Conservation (phyloP, 345 rosid genomes). For the Bruguiera sexangula region DNA sequence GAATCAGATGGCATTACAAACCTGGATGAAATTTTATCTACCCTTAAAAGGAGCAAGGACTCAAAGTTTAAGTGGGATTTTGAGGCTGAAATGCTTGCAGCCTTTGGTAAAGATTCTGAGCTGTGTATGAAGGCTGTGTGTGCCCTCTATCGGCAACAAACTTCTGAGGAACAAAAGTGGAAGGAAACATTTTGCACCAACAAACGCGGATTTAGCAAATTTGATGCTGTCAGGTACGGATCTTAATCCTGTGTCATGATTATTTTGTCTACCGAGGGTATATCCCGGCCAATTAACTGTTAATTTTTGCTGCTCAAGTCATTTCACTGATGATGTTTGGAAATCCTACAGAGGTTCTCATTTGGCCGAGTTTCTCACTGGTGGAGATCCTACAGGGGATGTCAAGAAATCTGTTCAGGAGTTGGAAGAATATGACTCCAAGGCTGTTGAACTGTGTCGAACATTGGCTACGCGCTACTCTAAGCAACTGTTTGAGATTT, state of each 20-base stretch:
- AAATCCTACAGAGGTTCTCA: constrained; percentile 44
- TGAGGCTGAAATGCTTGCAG: constrained; percentile 69
- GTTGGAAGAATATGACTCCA: constrained; percentile 32
- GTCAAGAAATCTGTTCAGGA: constrained; percentile 56
- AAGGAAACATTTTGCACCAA: constrained; percentile 42
- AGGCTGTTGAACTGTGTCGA: constrained; percentile 49
- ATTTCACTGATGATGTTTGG: background rate
- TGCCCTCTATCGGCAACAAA: constrained; percentile 64
- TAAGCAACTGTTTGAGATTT: constrained; percentile 68
- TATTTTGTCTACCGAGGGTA: background rate
- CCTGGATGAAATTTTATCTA: constrained; percentile 38
- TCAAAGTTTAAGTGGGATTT: constrained; percentile 42
- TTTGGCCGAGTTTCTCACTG: constrained; percentile 55
- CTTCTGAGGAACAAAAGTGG: constrained; percentile 44
- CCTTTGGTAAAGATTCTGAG: constrained; percentile 58
- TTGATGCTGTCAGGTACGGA: constrained; percentile 58
- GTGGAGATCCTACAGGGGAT: constrained; percentile 52
- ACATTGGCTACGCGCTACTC: constrained; percentile 50
- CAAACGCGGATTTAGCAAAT: constrained; percentile 62
- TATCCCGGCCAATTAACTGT: no score
- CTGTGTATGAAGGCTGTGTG: constrained; percentile 86
- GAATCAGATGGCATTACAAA: constrained; percentile 38
- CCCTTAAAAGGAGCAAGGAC: constrained; percentile 49
- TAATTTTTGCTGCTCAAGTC: background rate
- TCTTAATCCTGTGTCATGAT: background rate